Conservation (phyloP, 2,329 filamentous ascomycete genomes). For the Colletotrichum ledebouriae region DNA sequence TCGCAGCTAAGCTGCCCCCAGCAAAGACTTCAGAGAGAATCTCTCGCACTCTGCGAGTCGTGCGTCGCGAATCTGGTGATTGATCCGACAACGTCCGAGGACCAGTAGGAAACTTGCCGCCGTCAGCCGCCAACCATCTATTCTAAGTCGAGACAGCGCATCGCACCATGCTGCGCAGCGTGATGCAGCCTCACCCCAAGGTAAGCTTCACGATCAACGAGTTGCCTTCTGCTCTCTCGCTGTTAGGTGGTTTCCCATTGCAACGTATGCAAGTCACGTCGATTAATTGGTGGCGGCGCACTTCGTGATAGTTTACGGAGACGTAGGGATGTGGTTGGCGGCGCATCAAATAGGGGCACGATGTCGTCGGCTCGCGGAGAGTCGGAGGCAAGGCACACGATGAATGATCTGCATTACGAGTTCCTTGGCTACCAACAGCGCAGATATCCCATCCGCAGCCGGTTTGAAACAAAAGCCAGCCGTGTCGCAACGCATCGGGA, state of each 20-base stretch:
- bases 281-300: slow-evolving; percentile 13
- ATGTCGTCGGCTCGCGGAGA: neutral
- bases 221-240: slow-evolving; percentile 2
- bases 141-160: neutral
- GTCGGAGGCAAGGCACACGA: slow-evolving; percentile 4
- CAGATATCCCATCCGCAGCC: slow-evolving; percentile 24
- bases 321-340: neutral
- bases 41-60: slow-evolving; percentile 13
- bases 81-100: slow-evolving; percentile 20
- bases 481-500: slow-evolving; percentile 38
- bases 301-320: slow-evolving; percentile 9
- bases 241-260: neutral
- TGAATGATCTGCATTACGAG: slow-evolving; percentile 21
- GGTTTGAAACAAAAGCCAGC: slow-evolving; percentile 40
- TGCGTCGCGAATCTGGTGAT: slow-evolving; percentile 16
- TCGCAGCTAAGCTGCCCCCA: slow-evolving; percentile 9
- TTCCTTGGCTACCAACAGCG: slow-evolving; percentile 20
- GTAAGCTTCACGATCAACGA: slow-evolving; percentile 14
- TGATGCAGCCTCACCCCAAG: slow-evolving; percentile 25
- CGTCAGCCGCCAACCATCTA: slow-evolving; percentile 1
- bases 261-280: slow-evolving; percentile 14
- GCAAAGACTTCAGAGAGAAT: slow-evolving; percentile 9
- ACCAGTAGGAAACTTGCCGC: neutral
- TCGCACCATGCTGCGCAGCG: slow-evolving; percentile 23
- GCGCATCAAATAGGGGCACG: slow-evolving; percentile 7